A percentile compares a stretch with the other conserved stretches of the same genome.
phyloP scores from a whole-genome alignment of 805 yeast species.

The Sugiyamaella qingdaonensis region DNA sequence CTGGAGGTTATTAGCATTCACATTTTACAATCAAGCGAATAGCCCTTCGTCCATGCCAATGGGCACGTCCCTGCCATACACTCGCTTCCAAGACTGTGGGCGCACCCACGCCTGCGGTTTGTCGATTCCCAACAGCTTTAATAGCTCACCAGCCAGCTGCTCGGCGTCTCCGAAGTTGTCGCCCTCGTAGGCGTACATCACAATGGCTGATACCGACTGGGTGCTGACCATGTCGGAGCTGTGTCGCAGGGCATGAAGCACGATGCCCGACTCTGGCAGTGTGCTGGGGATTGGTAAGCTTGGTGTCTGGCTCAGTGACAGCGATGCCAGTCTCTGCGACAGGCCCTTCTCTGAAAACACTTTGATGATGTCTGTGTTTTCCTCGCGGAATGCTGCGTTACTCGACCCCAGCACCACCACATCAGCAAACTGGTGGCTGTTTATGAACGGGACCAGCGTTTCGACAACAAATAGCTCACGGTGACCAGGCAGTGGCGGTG shows the following conservation, averaged over 20 bases:
- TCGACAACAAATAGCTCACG: constrained; percentile 48
- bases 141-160: constrained; percentile 41
- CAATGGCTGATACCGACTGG: constrained; percentile 27
- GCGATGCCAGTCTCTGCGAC: constrained; percentile 11
- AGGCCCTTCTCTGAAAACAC: constrained; percentile 15
- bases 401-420: constrained; percentile 66
- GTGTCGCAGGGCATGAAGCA: constrained; percentile 25
- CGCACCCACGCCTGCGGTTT: constrained; percentile 36
- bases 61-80: constrained; percentile 73
- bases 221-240: neutral
- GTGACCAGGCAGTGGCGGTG: constrained; percentile 75
- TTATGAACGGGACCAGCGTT: constrained; percentile 48
- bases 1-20: neutral
- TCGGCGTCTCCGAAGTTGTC: constrained; percentile 77
- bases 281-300: constrained; percentile 15
- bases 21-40: constrained; percentile 43
- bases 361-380: constrained; percentile 3
- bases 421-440: constrained; percentile 37
- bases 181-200: constrained; percentile 78
- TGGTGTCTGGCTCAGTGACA: constrained; percentile 3
- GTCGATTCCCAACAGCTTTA: constrained; percentile 27
- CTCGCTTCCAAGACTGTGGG: constrained; percentile 82
- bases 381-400: constrained; percentile 49
- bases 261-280: constrained; percentile 34
- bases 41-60: constrained; percentile 72